These are phyloP conservation scores for Fremontodendron californicum DNA, from an alignment of 345 rosid species.

Conservation along the genomic window DNA sequence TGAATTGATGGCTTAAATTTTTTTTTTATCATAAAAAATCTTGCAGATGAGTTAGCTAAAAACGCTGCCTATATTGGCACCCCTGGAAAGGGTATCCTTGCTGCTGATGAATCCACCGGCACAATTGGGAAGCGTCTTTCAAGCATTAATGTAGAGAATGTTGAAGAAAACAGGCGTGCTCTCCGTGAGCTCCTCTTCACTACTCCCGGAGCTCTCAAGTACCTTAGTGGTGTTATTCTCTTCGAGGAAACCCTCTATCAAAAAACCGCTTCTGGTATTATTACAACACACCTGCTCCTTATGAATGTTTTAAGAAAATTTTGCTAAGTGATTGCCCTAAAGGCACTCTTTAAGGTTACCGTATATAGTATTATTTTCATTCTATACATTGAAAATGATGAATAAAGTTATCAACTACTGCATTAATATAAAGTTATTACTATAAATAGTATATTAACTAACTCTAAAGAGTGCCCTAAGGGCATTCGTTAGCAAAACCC, in stretches of 20 bases:
- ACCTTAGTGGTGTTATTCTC: slow-evolving; percentile 75
- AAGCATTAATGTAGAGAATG: slow-evolving; percentile 82
- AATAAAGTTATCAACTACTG: too few species aligned
- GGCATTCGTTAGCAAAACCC: too few species aligned
- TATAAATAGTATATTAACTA: too few species aligned
- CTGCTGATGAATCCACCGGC: slow-evolving; percentile 94
- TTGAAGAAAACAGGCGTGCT: slow-evolving; percentile 71
- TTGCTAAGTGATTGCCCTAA: too few species aligned
- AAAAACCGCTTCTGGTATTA: slow-evolving; percentile 58
- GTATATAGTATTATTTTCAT: too few species aligned
- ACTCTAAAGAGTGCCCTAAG: too few species aligned
- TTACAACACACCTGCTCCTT: too few species aligned
- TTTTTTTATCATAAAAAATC: not conserved
- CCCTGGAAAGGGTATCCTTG: slow-evolving; percentile 98
- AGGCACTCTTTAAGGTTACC: too few species aligned
- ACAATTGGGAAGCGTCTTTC: slow-evolving; percentile 88
- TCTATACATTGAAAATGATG: too few species aligned
- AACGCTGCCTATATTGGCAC: slow-evolving; percentile 94
- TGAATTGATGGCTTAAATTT: not conserved
- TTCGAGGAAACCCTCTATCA: slow-evolving; percentile 84
- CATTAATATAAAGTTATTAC: too few species aligned
- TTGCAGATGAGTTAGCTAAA: slow-evolving; percentile 68
- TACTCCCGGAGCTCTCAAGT: slow-evolving; percentile 62
- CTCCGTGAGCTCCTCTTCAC: slow-evolving; percentile 94
- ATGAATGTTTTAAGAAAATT: not conserved